Percentiles rank a stretch among this genome's conserved stretches.
Evolutionary conservation across 129 eudicot genomes (phyloP).

Genomic region (Oenanthe sinensis): DNA sequence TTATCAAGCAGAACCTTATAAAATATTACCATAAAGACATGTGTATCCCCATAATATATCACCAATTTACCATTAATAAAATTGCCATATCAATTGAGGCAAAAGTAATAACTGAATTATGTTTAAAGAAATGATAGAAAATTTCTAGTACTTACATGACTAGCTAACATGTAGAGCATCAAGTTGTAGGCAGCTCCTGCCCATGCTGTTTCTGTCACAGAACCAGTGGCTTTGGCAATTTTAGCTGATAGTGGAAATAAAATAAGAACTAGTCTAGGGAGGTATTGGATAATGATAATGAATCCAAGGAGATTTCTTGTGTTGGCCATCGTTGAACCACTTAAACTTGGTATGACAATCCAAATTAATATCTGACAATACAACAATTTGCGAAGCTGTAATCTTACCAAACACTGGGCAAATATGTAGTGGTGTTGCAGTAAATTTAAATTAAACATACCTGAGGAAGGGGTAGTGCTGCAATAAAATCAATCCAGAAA

Average conservation of each 20-base stretch:
- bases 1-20: no score
- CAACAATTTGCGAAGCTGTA: not conserved
- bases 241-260: conserved; percentile 73
- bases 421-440: not conserved
- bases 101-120: no score
- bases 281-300: conserved; percentile 74
- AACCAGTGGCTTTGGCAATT: conserved; percentile 75
- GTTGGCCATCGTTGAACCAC: conserved; percentile 88
- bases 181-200: conserved; percentile 93
- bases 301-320: conserved; percentile 80
- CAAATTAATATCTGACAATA: conserved; percentile 62
- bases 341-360: conserved; percentile 62
- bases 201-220: conserved; percentile 85
- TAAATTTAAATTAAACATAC: conserved; percentile 22
- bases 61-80: no score
- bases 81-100: no score
- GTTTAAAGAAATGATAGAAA: not conserved
- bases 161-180: conserved; percentile 81
- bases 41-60: no score
- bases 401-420: not conserved
- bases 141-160: conserved; percentile 58
- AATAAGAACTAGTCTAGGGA: conserved; percentile 76
- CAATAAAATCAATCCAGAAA: conserved; percentile 63
- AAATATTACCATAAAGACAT: no score
- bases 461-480: conserved; percentile 98